Base-by-base conservation (phyloP, 1,139 yeast genomes). In the Candida glucosophila region DNA sequence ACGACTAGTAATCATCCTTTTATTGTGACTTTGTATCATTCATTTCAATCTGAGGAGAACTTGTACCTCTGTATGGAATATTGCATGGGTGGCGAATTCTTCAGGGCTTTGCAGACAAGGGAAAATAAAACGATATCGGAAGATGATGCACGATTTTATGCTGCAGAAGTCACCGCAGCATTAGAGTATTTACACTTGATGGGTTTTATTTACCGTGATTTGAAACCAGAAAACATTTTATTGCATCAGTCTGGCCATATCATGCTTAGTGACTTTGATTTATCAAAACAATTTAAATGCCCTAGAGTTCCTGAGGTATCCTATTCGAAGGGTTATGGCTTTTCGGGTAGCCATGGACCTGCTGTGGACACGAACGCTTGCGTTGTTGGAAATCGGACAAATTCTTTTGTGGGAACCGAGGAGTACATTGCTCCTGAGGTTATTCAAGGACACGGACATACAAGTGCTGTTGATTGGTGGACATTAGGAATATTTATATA, bases 381-480 rank as follows among this genome's bases (percentile, higher is more conserved):
- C 43, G 85, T 86, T 29, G 95, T 92, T 42, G 95, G 95, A 14
- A 90, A 90, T 54, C 65, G 97, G 43, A 90, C 98, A 3, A 92
- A 90, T 49, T 86, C 96, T 1, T 90, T 90, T 63, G 98, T 90
- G 15, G 98, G 98, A 2, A 90, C 98, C 0, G 98, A 90, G 45
- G 98, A 90, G 49, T 90, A 90, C 48, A 86, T 90, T 43, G 98
- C 98, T 0, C 98, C 98, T 0, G 98, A 90, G 48, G 98, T 90
- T 6, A 90, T 90, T 32, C 65, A 93, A 44, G 97, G 98, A 3
- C 83, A 88, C 39, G 98, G 98, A 1, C 98, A 90, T 46, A 90
- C 97, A 1, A 80, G 90, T 14, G 95, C 97, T 1, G 98, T 90
- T 11, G 98, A 90, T 52, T 90, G 98, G 98, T 90, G 98, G 98